These are phyloP conservation scores for Cystobasidiaceae sp. DNA, from an alignment of 1,284 basidiomycete genomes.

Conservation along the genomic window DNA sequence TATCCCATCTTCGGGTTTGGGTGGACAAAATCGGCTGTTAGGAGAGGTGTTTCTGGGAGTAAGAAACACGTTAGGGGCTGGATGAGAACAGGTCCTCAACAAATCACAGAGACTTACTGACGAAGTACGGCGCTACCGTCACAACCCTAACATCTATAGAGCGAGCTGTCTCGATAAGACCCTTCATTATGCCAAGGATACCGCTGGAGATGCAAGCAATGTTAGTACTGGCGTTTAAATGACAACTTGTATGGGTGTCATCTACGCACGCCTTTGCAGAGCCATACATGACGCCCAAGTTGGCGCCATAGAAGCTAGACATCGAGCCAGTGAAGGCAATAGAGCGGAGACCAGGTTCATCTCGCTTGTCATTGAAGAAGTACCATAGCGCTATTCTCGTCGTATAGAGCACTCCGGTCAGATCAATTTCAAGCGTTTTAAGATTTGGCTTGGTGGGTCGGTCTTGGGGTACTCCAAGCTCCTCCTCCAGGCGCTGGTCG, in stretches of 20 bases:
- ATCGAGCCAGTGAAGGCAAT: constrained; percentile 52
- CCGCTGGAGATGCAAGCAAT: neutral
- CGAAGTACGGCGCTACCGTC: constrained; percentile 51
- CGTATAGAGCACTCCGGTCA: constrained; percentile 55
- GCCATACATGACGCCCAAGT: constrained; percentile 29
- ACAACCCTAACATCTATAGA: constrained; percentile 22
- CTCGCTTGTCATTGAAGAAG: constrained; percentile 48
- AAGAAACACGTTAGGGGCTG: constrained; percentile 52
- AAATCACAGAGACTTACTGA: constrained; percentile 51
- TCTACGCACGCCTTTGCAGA: constrained; percentile 22
- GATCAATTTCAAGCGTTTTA: constrained; percentile 54
- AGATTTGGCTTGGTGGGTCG: constrained; percentile 52
- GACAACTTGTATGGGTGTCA: neutral
- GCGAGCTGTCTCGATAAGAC: constrained; percentile 17
- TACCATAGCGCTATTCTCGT: constrained; percentile 23
- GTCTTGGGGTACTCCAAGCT: constrained; percentile 16
- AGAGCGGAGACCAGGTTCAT: constrained; percentile 47
- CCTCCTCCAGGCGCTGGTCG: constrained; percentile 29
- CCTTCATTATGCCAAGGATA: constrained; percentile 30
- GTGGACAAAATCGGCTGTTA: constrained; percentile 29
- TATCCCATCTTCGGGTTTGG: constrained; percentile 32
- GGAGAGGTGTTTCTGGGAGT: constrained; percentile 46
- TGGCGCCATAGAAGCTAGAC: constrained; percentile 43
- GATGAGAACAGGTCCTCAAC: constrained; percentile 48
- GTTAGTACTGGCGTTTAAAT: neutral